phyloP scores from a whole-genome alignment of 805 yeast species.

The Candida insectorum region DNA sequence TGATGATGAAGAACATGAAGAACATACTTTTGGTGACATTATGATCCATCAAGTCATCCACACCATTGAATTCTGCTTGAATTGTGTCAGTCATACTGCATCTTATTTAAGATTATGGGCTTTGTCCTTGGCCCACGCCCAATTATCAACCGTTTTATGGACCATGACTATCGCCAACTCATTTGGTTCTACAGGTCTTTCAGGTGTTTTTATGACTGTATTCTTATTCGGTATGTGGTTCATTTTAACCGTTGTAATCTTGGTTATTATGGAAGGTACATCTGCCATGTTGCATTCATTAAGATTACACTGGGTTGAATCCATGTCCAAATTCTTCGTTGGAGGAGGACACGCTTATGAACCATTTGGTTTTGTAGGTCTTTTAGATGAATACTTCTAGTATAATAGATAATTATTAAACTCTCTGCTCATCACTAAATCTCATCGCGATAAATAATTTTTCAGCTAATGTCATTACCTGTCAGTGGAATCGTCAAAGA shows the following conservation, averaged over 20 bases:
- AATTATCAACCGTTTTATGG: conserved; percentile 93
- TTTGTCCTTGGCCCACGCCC: conserved; percentile 93
- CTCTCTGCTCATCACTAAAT: conserved; percentile 6
- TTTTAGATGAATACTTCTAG: conserved; percentile 18
- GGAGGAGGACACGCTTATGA: conserved; percentile 92
- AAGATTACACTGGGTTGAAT: conserved; percentile 98
- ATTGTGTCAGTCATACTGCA: conserved; percentile 98
- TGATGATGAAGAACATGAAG: conserved; percentile 50
- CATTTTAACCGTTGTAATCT: conserved; percentile 79
- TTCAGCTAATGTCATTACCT: conserved; percentile 8
- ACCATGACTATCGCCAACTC: conserved; percentile 86
- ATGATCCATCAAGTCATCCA: conserved; percentile 97
- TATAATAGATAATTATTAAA: neutral
- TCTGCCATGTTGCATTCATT: conserved; percentile 99
- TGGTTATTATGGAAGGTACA: conserved; percentile 97
- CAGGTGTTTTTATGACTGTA: conserved; percentile 74
- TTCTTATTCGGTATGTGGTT: conserved; percentile 94
- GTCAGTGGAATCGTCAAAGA: conserved; percentile 13
- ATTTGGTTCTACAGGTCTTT: conserved; percentile 59
- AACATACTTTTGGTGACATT: conserved; percentile 82
- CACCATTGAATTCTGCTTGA: conserved; percentile 94
- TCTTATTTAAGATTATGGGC: conserved; percentile 97
- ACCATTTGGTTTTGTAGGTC: conserved; percentile 73
- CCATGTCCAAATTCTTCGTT: conserved; percentile 96
- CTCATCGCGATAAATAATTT: neutral